These are phyloP conservation scores for Cutaneotrichosporon spelunceum DNA, from an alignment of 1,284 basidiomycete species.

Conservation along the genomic window DNA sequence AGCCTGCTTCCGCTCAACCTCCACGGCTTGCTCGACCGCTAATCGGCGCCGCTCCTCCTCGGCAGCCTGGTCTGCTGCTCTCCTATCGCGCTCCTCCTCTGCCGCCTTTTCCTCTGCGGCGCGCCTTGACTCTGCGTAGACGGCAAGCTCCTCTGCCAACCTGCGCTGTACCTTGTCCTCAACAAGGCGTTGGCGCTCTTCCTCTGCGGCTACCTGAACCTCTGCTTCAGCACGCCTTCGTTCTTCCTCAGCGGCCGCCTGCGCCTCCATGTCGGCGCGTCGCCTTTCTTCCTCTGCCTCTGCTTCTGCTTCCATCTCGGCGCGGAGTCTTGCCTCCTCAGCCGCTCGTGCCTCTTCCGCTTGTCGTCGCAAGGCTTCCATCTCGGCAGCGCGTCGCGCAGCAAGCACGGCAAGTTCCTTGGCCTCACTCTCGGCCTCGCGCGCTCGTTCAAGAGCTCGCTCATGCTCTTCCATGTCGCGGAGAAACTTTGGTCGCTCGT, in stretches of 20 bases:
- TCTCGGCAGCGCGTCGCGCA: background rate
- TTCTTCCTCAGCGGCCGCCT: slow-evolving; percentile 30
- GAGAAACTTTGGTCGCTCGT: slow-evolving; percentile 33
- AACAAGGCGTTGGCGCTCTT: slow-evolving; percentile 19
- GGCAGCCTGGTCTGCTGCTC: background rate
- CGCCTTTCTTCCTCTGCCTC: slow-evolving; percentile 3
- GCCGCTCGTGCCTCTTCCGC: background rate
- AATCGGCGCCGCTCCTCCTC: background rate
- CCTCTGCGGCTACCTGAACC: slow-evolving; percentile 30
- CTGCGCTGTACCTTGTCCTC: slow-evolving; percentile 41
- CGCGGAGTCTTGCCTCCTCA: background rate
- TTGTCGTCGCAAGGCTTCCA: slow-evolving; percentile 3
- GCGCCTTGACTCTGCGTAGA: slow-evolving; percentile 23
- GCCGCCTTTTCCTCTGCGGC: background rate
- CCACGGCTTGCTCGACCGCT: background rate
- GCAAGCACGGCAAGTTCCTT: background rate
- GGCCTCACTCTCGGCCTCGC: slow-evolving; percentile 5
- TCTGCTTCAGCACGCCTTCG: slow-evolving; percentile 37
- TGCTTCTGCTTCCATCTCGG: slow-evolving; percentile 2
- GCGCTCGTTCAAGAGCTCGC: background rate
- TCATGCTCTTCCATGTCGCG: slow-evolving; percentile 30
- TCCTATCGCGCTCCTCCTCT: background rate
- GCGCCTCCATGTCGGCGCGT: background rate
- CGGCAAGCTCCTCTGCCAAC: slow-evolving; percentile 37
- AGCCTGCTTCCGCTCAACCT: background rate